phyloP scores from a whole-genome alignment of 805 yeast genomes.

The Metschnikowia reukaufii region DNA sequence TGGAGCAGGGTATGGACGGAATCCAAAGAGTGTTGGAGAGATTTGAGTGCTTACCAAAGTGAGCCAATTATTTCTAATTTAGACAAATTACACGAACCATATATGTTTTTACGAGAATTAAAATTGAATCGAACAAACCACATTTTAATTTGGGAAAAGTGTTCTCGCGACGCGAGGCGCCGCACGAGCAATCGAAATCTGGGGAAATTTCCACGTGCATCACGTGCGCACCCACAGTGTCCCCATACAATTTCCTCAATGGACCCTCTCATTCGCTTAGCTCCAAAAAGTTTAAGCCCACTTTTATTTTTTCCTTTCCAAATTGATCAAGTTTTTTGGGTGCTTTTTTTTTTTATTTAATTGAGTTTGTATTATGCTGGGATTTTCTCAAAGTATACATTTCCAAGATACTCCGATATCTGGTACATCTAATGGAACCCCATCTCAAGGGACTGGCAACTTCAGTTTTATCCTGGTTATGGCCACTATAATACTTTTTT shows the following conservation, averaged over 20 bases:
- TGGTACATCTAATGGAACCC: not conserved
- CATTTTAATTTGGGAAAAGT: not conserved
- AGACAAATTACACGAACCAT: too few species aligned
- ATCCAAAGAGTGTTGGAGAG: constrained; percentile 49
- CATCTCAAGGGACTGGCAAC: not conserved
- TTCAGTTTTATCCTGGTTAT: constrained; percentile 6
- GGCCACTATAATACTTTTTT: constrained; percentile 11
- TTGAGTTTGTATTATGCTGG: not conserved
- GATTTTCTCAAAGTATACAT: not conserved
- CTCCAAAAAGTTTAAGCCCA: not conserved
- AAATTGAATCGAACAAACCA: not conserved
- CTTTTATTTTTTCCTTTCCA: not conserved
- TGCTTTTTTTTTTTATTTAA: not conserved
- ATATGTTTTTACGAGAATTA: too few species aligned
- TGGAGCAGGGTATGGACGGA: constrained; percentile 60
- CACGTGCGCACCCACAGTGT: constrained; percentile 4
- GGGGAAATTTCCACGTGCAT: constrained; percentile 3
- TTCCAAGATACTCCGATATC: not conserved
- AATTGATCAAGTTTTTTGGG: too few species aligned
- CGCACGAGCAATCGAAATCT: constrained; percentile 1
- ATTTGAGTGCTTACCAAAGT: constrained; percentile 40
- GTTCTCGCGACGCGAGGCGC: not conserved
- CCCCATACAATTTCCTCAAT: constrained; percentile 1
- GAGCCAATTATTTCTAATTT: too few species aligned
- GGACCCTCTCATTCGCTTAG: not conserved